These are phyloP conservation scores for Acanthamoeba castellanii DNA, from an alignment of 208 protist genomes.

Conservation along the genomic window DNA sequence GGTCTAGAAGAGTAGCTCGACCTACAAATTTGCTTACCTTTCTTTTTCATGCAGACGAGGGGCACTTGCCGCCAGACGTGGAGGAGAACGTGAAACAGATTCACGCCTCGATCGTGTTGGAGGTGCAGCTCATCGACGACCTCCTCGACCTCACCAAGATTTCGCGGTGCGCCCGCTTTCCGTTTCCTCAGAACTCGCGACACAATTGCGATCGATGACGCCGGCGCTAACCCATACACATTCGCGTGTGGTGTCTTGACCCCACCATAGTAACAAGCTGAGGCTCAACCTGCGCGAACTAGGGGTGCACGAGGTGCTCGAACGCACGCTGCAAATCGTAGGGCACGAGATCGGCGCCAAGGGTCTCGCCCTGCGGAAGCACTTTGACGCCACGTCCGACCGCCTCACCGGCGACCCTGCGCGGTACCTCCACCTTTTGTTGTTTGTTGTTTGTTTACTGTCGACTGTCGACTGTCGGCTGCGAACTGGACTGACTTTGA, in stretches of 20 bases:
- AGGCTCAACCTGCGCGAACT: conserved; percentile 8
- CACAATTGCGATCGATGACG: background rate
- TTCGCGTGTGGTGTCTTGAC: background rate
- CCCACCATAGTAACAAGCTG: conserved; percentile 22
- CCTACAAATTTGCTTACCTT: background rate
- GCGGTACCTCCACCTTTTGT: background rate
- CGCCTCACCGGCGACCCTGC: conserved; percentile 8
- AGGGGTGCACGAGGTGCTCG: conserved; percentile 12
- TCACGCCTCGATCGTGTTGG: conserved; percentile 34
- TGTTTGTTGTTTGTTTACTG: background rate
- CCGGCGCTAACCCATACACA: background rate
- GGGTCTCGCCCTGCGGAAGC: background rate
- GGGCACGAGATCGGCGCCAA: background rate
- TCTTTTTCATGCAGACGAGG: background rate
- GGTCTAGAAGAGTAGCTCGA: too few species aligned
- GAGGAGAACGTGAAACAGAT: conserved; percentile 43
- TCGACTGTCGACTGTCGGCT: too few species aligned
- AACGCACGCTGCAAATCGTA: conserved; percentile 58
- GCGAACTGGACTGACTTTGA: background rate
- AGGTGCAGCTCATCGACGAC: conserved; percentile 73
- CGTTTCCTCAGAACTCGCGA: background rate
- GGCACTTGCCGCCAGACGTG: background rate
- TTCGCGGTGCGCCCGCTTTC: background rate
- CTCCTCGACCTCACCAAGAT: conserved; percentile 73
- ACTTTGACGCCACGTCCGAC: background rate